These are phyloP conservation scores for Leccinum laetum DNA, from an alignment of 1,284 basidiomycete species.

Conservation along the genomic window DNA sequence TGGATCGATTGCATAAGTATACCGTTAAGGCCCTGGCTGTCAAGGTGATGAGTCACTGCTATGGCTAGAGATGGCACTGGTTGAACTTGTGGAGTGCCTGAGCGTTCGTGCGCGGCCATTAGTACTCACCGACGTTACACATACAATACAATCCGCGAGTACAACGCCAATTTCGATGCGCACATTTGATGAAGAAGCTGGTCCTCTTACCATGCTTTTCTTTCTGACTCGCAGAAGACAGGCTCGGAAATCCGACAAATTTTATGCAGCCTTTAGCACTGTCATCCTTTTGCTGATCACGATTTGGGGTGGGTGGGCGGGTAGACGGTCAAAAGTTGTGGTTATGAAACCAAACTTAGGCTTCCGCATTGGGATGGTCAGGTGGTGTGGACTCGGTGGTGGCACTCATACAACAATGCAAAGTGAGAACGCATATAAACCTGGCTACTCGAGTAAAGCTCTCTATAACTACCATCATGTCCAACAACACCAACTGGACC, in stretches of 20 bases:
- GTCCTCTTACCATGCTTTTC: slow-evolving; percentile 1
- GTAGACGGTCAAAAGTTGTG: neutral
- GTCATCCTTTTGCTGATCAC: slow-evolving; percentile 3
- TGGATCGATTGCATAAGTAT: neutral
- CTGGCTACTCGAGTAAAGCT: too few species aligned
- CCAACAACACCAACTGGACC: too few species aligned
- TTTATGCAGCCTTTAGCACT: slow-evolving; percentile 12
- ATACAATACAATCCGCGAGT: neutral
- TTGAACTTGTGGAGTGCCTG: neutral
- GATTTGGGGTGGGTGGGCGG: neutral
- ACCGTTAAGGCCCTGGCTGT: neutral
- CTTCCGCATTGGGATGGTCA: too few species aligned
- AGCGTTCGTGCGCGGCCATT: neutral
- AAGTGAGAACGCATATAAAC: too few species aligned
- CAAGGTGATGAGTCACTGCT: neutral
- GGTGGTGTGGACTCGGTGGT: too few species aligned
- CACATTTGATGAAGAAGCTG: too few species aligned
- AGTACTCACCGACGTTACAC: neutral
- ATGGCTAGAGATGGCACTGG: neutral
- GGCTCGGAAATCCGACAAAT: neutral
- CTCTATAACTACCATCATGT: too few species aligned
- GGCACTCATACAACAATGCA: too few species aligned
- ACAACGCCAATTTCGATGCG: neutral
- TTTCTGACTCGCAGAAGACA: neutral
- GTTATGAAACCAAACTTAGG: neutral